These are phyloP conservation scores for Paratinospora sagittata DNA, from an alignment of 164 flowering plant genomes.

Conservation along the genomic window DNA sequence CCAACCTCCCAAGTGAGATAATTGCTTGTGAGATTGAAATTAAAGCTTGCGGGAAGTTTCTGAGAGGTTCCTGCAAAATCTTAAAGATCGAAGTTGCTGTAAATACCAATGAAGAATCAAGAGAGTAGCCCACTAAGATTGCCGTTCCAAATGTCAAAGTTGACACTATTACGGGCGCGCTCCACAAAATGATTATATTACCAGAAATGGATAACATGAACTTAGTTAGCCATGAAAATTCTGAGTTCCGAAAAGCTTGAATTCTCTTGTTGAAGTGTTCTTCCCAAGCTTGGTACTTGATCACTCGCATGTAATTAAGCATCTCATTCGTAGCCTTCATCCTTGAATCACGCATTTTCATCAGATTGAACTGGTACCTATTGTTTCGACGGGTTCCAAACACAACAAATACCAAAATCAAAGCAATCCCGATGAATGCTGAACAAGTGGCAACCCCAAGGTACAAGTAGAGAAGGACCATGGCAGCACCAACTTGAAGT, in stretches of 20 bases:
- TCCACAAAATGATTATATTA: constrained; percentile 72
- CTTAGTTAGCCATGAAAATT: constrained; percentile 72
- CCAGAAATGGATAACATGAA: constrained; percentile 58
- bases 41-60: constrained; percentile 85
- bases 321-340: constrained; percentile 92
- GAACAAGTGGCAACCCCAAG: constrained; percentile 52
- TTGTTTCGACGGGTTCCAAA: constrained; percentile 56
- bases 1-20: constrained; percentile 73
- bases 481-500: constrained; percentile 55
- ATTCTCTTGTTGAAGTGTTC: constrained; percentile 74
- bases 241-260: constrained; percentile 46
- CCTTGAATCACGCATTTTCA: constrained; percentile 67
- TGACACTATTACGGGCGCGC: constrained; percentile 59
- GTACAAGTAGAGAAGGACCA: constrained; percentile 54
- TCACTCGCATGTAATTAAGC: constrained; percentile 90
- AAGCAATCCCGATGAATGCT: constrained; percentile 40
- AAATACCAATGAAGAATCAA: constrained; percentile 69
- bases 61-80: constrained; percentile 86
- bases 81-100: constrained; percentile 68
- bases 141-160: constrained; percentile 35
- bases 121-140: constrained; percentile 45
- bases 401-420: constrained; percentile 45
- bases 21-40: constrained; percentile 84
- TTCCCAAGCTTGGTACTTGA: constrained; percentile 99
- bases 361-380: constrained; percentile 44